phyloP scores from a whole-genome alignment of 179 eudicot genomes.

The Vitellaria paradoxa region DNA sequence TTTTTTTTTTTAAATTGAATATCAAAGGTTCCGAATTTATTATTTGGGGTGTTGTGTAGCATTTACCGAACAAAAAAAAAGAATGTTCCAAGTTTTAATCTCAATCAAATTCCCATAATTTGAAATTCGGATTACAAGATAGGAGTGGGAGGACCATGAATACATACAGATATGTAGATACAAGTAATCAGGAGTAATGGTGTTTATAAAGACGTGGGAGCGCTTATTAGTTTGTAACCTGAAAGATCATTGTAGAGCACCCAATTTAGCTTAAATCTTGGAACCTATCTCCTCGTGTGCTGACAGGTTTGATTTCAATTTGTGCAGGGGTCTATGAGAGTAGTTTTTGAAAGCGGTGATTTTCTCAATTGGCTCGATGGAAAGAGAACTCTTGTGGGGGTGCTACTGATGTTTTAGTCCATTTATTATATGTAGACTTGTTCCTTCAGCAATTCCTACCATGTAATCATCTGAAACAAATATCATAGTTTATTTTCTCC shows the following conservation, averaged over 20 bases:
- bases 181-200: too few relatives aligned
- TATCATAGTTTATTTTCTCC: neutral
- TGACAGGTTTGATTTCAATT: neutral
- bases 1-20: too few relatives aligned
- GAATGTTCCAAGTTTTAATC: too few relatives aligned
- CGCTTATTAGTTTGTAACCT: too few relatives aligned
- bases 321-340: slow-evolving; percentile 20
- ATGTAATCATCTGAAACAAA: too few relatives aligned
- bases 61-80: too few relatives aligned
- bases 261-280: neutral
- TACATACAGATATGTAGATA: too few relatives aligned
- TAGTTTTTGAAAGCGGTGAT: neutral
- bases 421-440: neutral
- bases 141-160: neutral
- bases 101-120: too few relatives aligned
- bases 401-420: slow-evolving; percentile 2
- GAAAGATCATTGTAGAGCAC: neutral
- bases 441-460: neutral
- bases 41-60: too few relatives aligned
- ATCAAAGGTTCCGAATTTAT: too few relatives aligned
- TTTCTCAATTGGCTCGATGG: slow-evolving; percentile 1
- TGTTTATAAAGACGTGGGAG: too few relatives aligned
- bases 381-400: neutral
- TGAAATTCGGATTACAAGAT: neutral
- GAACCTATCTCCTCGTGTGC: neutral